Percentiles rank a stretch among this genome's conserved stretches.
Evolutionary conservation across 2,329 filamentous ascomycete species (phyloP).

Genomic region (Monilinia polystroma): DNA sequence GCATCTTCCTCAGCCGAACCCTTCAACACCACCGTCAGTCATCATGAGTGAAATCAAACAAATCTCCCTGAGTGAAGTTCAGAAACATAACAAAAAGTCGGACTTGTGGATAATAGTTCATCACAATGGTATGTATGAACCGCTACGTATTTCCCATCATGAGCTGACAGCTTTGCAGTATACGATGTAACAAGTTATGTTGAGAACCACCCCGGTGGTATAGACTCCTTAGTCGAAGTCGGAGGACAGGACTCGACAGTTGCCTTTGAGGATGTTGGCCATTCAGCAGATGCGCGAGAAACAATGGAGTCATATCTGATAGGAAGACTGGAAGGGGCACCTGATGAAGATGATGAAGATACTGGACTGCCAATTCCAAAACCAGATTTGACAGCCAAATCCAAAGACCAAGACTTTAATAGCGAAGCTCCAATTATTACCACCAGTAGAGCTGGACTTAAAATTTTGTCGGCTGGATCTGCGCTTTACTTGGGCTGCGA

Average conservation of each 20-base stretch:
- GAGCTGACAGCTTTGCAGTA: constrained; percentile 43
- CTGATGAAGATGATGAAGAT: constrained; percentile 25
- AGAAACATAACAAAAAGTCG: constrained; percentile 48
- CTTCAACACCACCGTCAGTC: neutral
- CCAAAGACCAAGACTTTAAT: constrained; percentile 20
- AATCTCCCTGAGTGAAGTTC: constrained; percentile 44
- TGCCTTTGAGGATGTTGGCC: constrained; percentile 80
- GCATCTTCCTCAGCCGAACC: neutral
- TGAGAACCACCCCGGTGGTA: constrained; percentile 67
- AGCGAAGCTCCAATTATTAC: constrained; percentile 21
- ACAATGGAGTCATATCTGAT: constrained; percentile 25
- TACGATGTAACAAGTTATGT: constrained; percentile 59
- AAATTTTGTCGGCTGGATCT: constrained; percentile 16
- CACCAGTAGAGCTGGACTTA: constrained; percentile 15
- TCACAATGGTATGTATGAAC: constrained; percentile 48
- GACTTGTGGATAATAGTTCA: constrained; percentile 58
- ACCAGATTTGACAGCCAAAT: constrained; percentile 21
- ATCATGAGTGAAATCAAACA: constrained; percentile 24
- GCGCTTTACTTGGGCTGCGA: constrained; percentile 22
- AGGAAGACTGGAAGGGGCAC: constrained; percentile 24
- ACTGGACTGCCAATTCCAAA: constrained; percentile 23
- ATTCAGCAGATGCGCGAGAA: constrained; percentile 54
- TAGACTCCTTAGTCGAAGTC: constrained; percentile 74
- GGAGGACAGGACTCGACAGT: constrained; percentile 76
- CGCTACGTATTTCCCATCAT: neutral